These are phyloP conservation scores for Fomitiporia mediterranea DNA, from an alignment of 1,284 basidiomycete species.

Conservation along the genomic window DNA sequence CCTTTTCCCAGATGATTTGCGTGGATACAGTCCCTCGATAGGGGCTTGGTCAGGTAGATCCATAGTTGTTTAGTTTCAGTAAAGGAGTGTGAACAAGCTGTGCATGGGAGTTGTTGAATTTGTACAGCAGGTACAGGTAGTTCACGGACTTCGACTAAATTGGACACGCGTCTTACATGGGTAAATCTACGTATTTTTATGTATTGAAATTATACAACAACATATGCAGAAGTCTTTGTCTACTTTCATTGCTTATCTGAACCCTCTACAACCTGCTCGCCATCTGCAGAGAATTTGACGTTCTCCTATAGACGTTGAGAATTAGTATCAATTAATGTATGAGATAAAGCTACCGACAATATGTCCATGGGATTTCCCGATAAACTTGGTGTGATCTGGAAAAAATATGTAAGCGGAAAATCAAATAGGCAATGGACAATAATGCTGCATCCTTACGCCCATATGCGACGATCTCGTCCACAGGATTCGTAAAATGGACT, in stretches of 20 bases:
- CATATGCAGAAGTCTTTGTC: conserved; percentile 21
- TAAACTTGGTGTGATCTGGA: conserved; percentile 83
- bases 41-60: conserved; percentile 19
- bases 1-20: conserved; percentile 2
- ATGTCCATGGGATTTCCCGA: conserved; percentile 69
- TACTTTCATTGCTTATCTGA: conserved; percentile 47
- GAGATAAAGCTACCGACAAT: conserved; percentile 38
- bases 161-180: not conserved
- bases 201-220: not conserved
- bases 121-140: not conserved
- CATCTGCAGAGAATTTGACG: conserved; percentile 76
- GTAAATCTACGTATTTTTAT: not conserved
- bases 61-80: not conserved
- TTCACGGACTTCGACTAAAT: too few species aligned
- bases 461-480: conserved; percentile 77
- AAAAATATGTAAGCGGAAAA: conserved; percentile 18
- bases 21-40: conserved; percentile 9
- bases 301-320: conserved; percentile 48
- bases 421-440: not conserved
- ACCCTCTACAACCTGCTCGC: conserved; percentile 70
- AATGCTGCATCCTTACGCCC: conserved; percentile 51
- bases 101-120: not conserved
- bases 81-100: not conserved
- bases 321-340: conserved; percentile 6
- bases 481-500: conserved; percentile 68